Base-by-base conservation (phyloP, 257 asterid genomes). In the Capsicum baccatum region DNA sequence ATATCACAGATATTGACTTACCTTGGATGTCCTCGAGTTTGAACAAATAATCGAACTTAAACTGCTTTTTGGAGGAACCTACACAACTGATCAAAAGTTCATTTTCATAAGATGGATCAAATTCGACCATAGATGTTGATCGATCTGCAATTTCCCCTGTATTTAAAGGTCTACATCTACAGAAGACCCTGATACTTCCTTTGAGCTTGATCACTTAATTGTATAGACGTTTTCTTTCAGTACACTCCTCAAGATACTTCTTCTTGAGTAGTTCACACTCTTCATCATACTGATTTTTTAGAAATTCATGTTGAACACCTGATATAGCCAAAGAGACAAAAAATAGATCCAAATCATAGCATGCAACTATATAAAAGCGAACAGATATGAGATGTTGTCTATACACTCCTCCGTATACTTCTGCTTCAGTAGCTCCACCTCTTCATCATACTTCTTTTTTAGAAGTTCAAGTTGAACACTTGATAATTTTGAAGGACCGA, bases 111-210 rank as follows among this genome's bases (percentile, higher is more conserved):
- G 93, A 88, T 2, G 93, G 88, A 81, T 91, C 94, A 85, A 92
- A 92, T 55, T 94, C 98, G 76, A 97, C 91, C 6, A 94, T 92
- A 14, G 97, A 88, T 57, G 92, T 80, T 68, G 90, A 83, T 56
- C 96, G 97, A 79, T 89, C 91, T 55, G 88, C 93, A 87, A 88
- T 85, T 90, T 97, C 98, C 71, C 91, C 94, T 76, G 88, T 89
- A 87, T 91, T 92, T 90, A 95, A 57, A 69, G 99, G 99, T 84
- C 99, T 91, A 88, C 96, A 97, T 91, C 99, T 90, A 83, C 99
- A 97, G 88, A 95, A 97, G 87, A 97, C 99, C 88, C 98, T 91
- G 59, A 97, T 95, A 86, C 95, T 97, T 68, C 99, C 99, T 87
- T 92, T 97, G 59, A 97, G 95, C 83, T 97, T 98, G 86, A 97